Base-by-base conservation (phyloP, 2,329 filamentous ascomycete species). In the Paecilomyces niveus region DNA sequence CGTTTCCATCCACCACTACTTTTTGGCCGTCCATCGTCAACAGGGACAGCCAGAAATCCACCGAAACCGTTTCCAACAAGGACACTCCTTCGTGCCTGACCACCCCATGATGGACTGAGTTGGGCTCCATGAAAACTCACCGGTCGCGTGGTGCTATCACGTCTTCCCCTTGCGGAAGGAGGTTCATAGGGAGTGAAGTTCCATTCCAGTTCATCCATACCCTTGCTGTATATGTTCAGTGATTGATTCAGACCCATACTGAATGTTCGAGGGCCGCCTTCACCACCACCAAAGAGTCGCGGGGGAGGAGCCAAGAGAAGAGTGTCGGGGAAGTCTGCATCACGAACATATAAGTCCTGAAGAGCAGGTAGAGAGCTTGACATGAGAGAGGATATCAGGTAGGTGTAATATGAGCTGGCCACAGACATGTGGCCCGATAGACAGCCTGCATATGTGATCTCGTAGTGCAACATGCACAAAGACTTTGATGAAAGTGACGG, bases 381-480 rank as follows among this genome's bases (percentile, higher is more conserved):
- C 60, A 94, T 84, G 32, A 97, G 83, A 0, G 90, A 96, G n/a
- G 84, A 84, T 26, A 90, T 87, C 21, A 97, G 84, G 73, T 96
- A 96, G 61, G 85, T 84, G 74, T 97, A 96, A 76, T 96, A 95
- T 18, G 81, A 83, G 24, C 78, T 75, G 6, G 79, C 76, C 1
- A 81, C 78, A 0, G 78, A 74, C 54, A 81, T 78, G 55, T 82
- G 71, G 10, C 77, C 74, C 60, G 85, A 88, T 10, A 86, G 80
- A 22, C 85, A 83, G 0, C 83, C 77, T 3, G 67, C 59, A 6
- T 72, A 74, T 10, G 85, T 88, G 70, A 97, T 89, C 74, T 97
- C 93, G 70, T 87, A 97, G 65, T 93, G 88, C 13, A 97, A 78
- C 2, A 85, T 88, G 64, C 81, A 78, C 21, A 97, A 82, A 15